phyloP scores from a whole-genome alignment of 192 early-diverging fungal genomes.

The Powellomyces hirtus region DNA sequence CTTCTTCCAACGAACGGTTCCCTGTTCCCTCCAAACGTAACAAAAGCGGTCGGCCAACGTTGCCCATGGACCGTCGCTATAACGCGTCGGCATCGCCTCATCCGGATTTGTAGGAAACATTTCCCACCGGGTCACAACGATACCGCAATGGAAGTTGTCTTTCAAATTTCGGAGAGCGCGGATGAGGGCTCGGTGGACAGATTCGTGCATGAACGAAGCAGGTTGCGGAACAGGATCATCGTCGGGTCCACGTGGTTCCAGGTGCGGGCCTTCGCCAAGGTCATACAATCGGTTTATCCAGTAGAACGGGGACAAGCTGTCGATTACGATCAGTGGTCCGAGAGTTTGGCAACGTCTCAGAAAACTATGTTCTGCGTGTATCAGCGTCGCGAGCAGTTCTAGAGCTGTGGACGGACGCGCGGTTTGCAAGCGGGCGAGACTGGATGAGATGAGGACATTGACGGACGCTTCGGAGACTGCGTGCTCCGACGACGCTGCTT shows the following conservation, averaged over 20 bases:
- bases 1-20: neutral
- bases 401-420: neutral
- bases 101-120: neutral
- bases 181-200: neutral
- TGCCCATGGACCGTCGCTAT: neutral
- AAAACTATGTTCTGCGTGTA: neutral
- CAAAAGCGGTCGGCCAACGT: neutral
- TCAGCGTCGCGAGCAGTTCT: conserved; percentile 1
- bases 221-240: neutral
- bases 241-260: neutral
- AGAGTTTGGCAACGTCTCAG: neutral
- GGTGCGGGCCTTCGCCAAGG: neutral
- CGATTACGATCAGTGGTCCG: neutral
- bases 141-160: neutral
- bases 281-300: conserved; percentile 15
- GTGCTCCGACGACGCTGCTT: neutral
- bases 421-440: neutral
- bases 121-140: neutral
- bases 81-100: neutral
- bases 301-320: conserved; percentile 6
- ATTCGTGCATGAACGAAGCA: neutral
- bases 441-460: neutral
- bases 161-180: neutral
- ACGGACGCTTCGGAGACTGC: neutral
- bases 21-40: neutral